Evolutionary conservation across 345 rosid genomes (phyloP), one percentile per base, ranked within the genome.

Genomic region (Ceriops decandra): DNA sequence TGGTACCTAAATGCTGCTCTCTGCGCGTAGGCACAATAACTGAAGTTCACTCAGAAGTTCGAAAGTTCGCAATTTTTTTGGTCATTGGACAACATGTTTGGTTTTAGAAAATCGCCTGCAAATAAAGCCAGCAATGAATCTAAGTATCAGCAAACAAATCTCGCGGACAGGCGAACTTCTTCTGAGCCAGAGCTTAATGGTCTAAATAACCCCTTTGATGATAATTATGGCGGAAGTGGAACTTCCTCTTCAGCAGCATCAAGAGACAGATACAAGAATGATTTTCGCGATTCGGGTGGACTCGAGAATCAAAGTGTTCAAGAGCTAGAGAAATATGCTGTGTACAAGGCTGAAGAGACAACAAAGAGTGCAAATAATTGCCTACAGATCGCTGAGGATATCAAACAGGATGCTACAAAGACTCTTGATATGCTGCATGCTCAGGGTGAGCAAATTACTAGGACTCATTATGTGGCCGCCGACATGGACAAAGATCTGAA

Each of bases 31-130:
- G 36, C 54, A 27, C 17, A 51, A 13, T 38, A 21, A 56, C 63
- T 9, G 38, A 42, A 62, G 52, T 22, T 52, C 19, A 28, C 24
- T 30, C 52, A 19, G 61, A 47, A 21, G 68, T 72, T 33, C 52
- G 22, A 38, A 35, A 9, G 49, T 42, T 5, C 11, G 31, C 42
- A 13, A 36, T 21, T 42, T 62, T 62, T 62, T 22, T 4, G 21
- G 13, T 42, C 49, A 42, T 64, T 67, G 49, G 36, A 42, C 66
- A 78, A 72, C 70, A 86, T 92, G 93, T 90, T 92, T 61, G 96
- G 89, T 22, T 85, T 90, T 68, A 75, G 79, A 78, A 88, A 72
- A 70, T 76, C 86, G 27, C 78, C 83, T 5, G 83, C 77, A 52
- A 69, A 77, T n/a, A 62, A 72, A 32, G 21, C 58, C 22, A 59